A percentile compares a stretch with the other conserved stretches of the same genome.
Evolutionary conservation across 129 eudicot species (phyloP).

Genomic region (Sambucus nigra): DNA sequence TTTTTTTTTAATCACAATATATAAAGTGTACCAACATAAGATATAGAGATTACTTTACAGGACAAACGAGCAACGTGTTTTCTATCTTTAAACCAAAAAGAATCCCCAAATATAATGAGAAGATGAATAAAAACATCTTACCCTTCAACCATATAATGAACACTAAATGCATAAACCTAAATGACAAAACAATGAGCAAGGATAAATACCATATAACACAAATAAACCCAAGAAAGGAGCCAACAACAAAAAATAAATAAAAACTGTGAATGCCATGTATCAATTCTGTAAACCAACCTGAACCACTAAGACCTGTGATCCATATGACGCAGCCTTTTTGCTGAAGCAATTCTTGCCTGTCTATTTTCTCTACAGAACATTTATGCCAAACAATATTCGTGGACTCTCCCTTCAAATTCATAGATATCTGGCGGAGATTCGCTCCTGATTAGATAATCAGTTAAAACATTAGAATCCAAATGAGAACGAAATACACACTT

Average conservation of each 20-base stretch:
- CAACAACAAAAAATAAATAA: background rate
- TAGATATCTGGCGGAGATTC: constrained; percentile 11
- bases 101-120: background rate
- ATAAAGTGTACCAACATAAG: too few species aligned
- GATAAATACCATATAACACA: background rate
- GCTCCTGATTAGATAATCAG: constrained; percentile 23
- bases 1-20: too few species aligned
- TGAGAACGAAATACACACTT: background rate
- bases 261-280: background rate
- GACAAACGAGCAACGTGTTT: too few species aligned
- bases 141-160: background rate
- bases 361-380: constrained; percentile 60
- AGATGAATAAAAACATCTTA: too few species aligned
- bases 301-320: constrained; percentile 98
- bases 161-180: background rate
- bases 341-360: constrained; percentile 69
- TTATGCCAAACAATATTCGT: constrained; percentile 75
- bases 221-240: background rate
- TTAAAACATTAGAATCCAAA: background rate
- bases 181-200: background rate
- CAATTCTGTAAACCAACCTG: constrained; percentile 44
- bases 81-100: background rate
- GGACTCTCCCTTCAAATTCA: constrained; percentile 29
- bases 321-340: constrained; percentile 92
- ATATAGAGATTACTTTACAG: too few species aligned